Percentiles rank a stretch among this genome's conserved stretches.
Conservation (phyloP, 345 rosid species). For the Angophora floribunda region DNA sequence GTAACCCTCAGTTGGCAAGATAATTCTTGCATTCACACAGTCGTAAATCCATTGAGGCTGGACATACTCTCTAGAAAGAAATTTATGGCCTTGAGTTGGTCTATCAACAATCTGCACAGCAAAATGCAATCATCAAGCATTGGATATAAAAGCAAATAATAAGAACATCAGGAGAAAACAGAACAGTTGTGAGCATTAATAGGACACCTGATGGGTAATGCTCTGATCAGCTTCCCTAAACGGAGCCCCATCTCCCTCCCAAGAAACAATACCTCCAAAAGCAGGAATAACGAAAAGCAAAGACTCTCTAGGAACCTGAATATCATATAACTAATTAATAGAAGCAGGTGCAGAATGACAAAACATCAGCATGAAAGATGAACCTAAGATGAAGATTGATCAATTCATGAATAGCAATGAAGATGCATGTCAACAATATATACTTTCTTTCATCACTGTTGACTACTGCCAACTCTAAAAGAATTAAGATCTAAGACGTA, state of each 20-base stretch:
- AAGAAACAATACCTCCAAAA: conserved; percentile 89
- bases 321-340: neutral
- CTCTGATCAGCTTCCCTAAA: conserved; percentile 66
- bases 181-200: neutral
- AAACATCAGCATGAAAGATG: neutral
- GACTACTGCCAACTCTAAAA: neutral
- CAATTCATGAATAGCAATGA: neutral
- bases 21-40: conserved; percentile 65
- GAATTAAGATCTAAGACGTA: neutral
- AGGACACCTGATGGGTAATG: conserved; percentile 81
- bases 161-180: neutral
- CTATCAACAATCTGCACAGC: conserved; percentile 76
- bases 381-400: neutral
- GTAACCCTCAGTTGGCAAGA: conserved; percentile 65
- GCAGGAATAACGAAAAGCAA: conserved; percentile 85
- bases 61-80: conserved; percentile 76
- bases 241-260: conserved; percentile 97
- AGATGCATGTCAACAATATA: neutral
- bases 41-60: conserved; percentile 97
- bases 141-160: neutral
- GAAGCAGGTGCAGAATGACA: neutral
- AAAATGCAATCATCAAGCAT: neutral
- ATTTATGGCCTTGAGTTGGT: conserved; percentile 75
- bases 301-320: conserved; percentile 93
- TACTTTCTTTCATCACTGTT: neutral